Percentiles rank a stretch among this genome's conserved stretches.
phyloP scores from a whole-genome alignment of 306 rosid species.

The Castanea mollissima region DNA sequence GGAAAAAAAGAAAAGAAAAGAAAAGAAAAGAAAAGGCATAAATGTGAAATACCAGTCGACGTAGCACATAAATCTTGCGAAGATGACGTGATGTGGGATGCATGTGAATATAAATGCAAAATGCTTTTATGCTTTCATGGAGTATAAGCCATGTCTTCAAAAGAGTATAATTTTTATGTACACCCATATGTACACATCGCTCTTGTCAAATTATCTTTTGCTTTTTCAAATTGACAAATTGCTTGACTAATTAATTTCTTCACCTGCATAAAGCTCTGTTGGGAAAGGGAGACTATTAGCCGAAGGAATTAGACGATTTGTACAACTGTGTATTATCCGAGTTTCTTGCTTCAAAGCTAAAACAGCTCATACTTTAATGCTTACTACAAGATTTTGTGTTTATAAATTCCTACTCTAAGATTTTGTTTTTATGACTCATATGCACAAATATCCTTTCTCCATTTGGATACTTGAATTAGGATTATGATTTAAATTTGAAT shows the following conservation, averaged over 20 bases:
- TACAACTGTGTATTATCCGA: not conserved
- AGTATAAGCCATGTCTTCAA: not conserved
- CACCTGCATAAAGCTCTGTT: not conserved
- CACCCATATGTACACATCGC: too few species aligned
- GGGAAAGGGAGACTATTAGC: not conserved
- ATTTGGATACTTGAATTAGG: too few species aligned
- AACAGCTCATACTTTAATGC: not conserved
- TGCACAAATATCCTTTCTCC: not conserved
- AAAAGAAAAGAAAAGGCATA: too few species aligned
- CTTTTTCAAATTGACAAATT: not conserved
- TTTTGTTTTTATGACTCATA: not conserved
- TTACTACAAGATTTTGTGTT: not conserved
- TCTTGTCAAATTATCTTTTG: not conserved
- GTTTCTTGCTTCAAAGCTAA: constrained; percentile 6
- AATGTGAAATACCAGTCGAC: too few species aligned
- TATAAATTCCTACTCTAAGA: not conserved
- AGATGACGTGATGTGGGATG: not conserved
- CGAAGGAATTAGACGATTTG: not conserved
- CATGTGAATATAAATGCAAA: not conserved
- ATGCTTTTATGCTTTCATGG: not conserved
- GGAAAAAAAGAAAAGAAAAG: too few species aligned
- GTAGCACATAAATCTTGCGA: not conserved
- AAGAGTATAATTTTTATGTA: too few species aligned
- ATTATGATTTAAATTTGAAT: too few species aligned
- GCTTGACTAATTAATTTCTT: not conserved